Evolutionary conservation across 257 asterid species (phyloP), one percentile per base, ranked within the genome.

Genomic region (Apocynum venetum): DNA sequence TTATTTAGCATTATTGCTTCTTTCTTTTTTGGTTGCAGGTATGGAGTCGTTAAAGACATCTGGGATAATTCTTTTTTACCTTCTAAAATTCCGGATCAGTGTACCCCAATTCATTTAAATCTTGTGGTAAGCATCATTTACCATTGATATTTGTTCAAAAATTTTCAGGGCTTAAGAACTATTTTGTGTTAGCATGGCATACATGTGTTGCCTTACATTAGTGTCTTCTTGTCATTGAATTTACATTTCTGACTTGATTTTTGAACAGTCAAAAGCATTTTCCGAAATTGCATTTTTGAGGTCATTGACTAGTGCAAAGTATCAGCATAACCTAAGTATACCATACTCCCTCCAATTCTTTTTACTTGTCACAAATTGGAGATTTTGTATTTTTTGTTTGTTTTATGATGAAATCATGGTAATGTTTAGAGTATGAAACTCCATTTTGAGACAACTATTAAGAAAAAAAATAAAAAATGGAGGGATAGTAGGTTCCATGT

Each of bases 41-140:
- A 96, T 77, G 89, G 83, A 19, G 85, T 78, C 20, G 82, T 89
- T 14, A 96, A 86, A 84, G 93, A 84, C 38, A 87, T 87, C 47
- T 76, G 89, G 40, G 89, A 74, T 47, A 79, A 84, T 79, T 84
- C 91, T 7, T 80, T 84, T 82, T 87, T 78, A 75, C 86, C 91
- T 61, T 85, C 97, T n/a, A 76, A 74, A 43, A 78, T 88, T 81
- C 90, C 88, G 0, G 90, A 87, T 83, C 90, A 93, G 47, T 96
- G 98, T 80, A 84, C 83, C 76, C 97, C 97, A 8, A 80, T 96
- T 75, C 98, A 93, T 89, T 82, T 96, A 74, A 96, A 96, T 83
- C 96, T 96, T 78, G 86, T 93, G 98, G 99, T 93, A 88, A 93
- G 84, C 41, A 76, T 82, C 70, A 12, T 68, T 20, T 36, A 2